A percentile compares a stretch with the other conserved stretches of the same genome.
Conservation (phyloP, 139 green algal species). For the Raphidocelis subcapitata region DNA sequence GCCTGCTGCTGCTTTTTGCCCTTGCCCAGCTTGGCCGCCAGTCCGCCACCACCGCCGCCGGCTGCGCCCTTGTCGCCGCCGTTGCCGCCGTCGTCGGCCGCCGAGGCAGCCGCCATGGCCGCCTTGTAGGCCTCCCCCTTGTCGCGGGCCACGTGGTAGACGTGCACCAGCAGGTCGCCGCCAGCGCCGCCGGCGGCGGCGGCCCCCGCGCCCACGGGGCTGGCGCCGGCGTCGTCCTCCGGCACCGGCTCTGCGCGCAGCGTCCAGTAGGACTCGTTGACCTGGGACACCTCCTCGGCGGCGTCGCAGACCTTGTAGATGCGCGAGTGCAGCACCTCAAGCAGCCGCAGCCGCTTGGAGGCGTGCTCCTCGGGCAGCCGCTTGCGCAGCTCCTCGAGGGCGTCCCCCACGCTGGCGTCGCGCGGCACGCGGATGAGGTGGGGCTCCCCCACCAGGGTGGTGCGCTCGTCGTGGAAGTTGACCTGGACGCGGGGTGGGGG, state of each 20-base stretch:
- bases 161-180: slow-evolving; percentile 51
- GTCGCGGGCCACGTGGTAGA: slow-evolving; percentile 63
- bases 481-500: slow-evolving; percentile 30
- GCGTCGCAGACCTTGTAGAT: slow-evolving; percentile 77
- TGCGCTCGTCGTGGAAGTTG: slow-evolving; percentile 70
- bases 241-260: slow-evolving; percentile 37
- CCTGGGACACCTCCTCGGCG: slow-evolving; percentile 49
- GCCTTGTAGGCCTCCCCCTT: neutral
- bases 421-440: slow-evolving; percentile 72
- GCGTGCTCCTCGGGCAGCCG: slow-evolving; percentile 41
- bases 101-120: neutral
- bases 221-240: slow-evolving; percentile 9
- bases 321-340: slow-evolving; percentile 78
- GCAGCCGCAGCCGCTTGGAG: slow-evolving; percentile 66
- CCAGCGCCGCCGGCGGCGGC: neutral
- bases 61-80: neutral
- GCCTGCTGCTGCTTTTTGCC: too few species aligned
- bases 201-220: neutral
- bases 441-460: slow-evolving; percentile 63
- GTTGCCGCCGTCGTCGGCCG: neutral
- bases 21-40: too few species aligned
- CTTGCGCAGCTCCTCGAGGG: slow-evolving; percentile 65
- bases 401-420: slow-evolving; percentile 60
- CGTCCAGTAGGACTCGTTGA: slow-evolving; percentile 85
- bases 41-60: neutral